phyloP scores from a whole-genome alignment of 768 basidiomycete genomes.

The Wakefieldia striispora region DNA sequence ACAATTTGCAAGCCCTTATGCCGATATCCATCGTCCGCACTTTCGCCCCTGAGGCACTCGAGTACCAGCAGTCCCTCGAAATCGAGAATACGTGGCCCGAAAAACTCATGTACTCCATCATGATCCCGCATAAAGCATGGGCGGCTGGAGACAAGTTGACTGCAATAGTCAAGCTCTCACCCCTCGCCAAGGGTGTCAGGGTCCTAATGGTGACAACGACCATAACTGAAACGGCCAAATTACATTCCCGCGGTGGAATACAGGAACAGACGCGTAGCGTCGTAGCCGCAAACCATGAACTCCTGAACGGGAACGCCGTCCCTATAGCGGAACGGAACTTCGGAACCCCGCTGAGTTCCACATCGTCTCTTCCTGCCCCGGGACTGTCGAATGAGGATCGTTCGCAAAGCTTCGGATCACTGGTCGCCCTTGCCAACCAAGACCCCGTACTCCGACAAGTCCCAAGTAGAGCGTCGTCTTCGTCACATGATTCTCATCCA shows the following conservation, averaged over 20 bases:
- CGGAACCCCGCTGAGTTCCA: not conserved
- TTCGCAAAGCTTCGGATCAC: conserved; percentile 15
- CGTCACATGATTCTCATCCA: conserved; percentile 12
- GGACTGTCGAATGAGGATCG: conserved; percentile 17
- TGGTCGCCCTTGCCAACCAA: conserved; percentile 3
- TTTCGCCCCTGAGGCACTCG: conserved; percentile 78
- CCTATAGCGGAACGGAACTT: conserved; percentile 20
- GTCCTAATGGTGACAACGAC: conserved; percentile 66
- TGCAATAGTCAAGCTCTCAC: conserved; percentile 82
- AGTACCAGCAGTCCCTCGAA: conserved; percentile 95
- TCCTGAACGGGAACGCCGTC: conserved; percentile 57
- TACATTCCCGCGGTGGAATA: conserved; percentile 49
- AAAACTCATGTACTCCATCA: conserved; percentile 93
- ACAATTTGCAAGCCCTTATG: conserved; percentile 60
- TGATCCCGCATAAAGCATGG: conserved; percentile 95
- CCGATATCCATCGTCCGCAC: conserved; percentile 71
- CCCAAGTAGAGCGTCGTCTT: conserved; percentile 15
- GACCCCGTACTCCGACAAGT: conserved; percentile 15
- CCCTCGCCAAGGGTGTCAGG: conserved; percentile 78
- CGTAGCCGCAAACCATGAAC: conserved; percentile 63
- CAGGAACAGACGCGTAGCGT: conserved; percentile 65
- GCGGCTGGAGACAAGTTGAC: conserved; percentile 85
- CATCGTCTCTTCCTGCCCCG: conserved; percentile 6
- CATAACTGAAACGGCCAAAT: conserved; percentile 72
- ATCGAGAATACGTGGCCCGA: conserved; percentile 97